Conservation (phyloP, 1,139 yeast species). For the Scheffersomyces insectosa region DNA sequence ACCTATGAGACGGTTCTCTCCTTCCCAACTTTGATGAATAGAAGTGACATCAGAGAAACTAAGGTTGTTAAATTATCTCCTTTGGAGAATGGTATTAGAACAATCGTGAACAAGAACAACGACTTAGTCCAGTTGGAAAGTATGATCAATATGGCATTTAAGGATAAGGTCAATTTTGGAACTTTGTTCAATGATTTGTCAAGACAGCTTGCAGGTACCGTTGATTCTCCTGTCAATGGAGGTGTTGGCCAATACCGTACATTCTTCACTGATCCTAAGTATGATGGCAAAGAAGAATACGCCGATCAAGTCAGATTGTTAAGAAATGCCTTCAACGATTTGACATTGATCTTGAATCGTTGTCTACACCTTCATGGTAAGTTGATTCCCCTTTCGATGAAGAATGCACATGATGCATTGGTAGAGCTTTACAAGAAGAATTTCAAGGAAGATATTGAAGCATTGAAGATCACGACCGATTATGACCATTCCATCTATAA, state of each 20-base stretch:
- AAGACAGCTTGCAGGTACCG: constrained; percentile 81
- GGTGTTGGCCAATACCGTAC: constrained; percentile 84
- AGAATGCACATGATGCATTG: constrained; percentile 65
- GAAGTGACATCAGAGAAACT: constrained; percentile 66
- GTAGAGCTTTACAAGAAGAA: constrained; percentile 66
- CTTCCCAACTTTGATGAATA: constrained; percentile 87
- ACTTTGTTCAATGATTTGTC: constrained; percentile 68
- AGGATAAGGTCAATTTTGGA: constrained; percentile 52
- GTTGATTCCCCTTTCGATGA: constrained; percentile 58
- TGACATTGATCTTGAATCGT: constrained; percentile 63
- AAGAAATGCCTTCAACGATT: constrained; percentile 65
- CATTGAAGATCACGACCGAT: constrained; percentile 36
- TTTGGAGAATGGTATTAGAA: constrained; percentile 74
- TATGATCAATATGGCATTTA: constrained; percentile 56
- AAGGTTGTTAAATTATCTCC: constrained; percentile 75
- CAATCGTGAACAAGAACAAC: constrained; percentile 66
- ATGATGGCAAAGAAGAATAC: constrained; percentile 41
- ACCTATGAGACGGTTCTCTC: constrained; percentile 73
- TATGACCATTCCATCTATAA: constrained; percentile 29
- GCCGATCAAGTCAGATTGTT: constrained; percentile 49
- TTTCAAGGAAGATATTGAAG: constrained; percentile 63
- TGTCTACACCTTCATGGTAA: constrained; percentile 71
- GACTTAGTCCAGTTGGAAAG: constrained; percentile 72
- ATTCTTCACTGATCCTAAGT: constrained; percentile 53
- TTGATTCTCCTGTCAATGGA: constrained; percentile 91